phyloP scores from a whole-genome alignment of 768 basidiomycete species.

The Strobilomyces dryophilus region DNA sequence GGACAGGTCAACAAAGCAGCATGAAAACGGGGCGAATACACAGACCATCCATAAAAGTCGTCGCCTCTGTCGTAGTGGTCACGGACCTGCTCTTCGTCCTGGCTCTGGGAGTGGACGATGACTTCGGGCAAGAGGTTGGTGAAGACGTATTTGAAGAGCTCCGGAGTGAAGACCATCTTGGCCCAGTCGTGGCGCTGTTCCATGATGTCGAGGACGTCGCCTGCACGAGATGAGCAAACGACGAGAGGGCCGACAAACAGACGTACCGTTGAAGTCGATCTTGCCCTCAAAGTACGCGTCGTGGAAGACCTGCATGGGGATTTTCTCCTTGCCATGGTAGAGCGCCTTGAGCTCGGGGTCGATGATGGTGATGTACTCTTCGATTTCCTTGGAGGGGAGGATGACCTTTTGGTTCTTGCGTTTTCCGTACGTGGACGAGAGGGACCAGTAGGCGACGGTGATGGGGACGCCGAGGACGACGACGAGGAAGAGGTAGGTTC shows the following conservation, averaged over 20 bases:
- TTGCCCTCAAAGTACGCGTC: constrained; percentile 97
- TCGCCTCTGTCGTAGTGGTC: constrained; percentile 97
- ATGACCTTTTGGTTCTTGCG: constrained; percentile 82
- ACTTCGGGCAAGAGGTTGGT: constrained; percentile 89
- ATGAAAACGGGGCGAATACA: not conserved
- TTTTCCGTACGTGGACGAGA: constrained; percentile 77
- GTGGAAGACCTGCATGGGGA: constrained; percentile 96
- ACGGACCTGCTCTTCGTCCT: constrained; percentile 94
- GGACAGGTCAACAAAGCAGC: not conserved
- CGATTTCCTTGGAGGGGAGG: constrained; percentile 81
- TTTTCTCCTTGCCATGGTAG: constrained; percentile 85
- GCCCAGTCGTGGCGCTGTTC: constrained; percentile 97
- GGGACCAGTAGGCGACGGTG: constrained; percentile 83
- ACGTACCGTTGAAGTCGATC: constrained; percentile 89
- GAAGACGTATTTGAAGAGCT: constrained; percentile 93
- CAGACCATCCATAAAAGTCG: constrained; percentile 86
- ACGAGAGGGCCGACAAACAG: not conserved
- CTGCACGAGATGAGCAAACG: constrained; percentile 35
- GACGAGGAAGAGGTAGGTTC: constrained; percentile 79
- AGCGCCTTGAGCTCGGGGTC: constrained; percentile 74
- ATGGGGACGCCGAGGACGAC: constrained; percentile 71
- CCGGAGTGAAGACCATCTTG: constrained; percentile 83
- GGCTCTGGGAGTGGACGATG: constrained; percentile 80
- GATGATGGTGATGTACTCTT: constrained; percentile 88
- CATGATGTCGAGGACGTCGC: constrained; percentile 89